Evolutionary conservation across 2,329 filamentous ascomycete species (phyloP), one percentile per base, ranked within the genome.

Genomic region (Leptosphaerulina australis): DNA sequence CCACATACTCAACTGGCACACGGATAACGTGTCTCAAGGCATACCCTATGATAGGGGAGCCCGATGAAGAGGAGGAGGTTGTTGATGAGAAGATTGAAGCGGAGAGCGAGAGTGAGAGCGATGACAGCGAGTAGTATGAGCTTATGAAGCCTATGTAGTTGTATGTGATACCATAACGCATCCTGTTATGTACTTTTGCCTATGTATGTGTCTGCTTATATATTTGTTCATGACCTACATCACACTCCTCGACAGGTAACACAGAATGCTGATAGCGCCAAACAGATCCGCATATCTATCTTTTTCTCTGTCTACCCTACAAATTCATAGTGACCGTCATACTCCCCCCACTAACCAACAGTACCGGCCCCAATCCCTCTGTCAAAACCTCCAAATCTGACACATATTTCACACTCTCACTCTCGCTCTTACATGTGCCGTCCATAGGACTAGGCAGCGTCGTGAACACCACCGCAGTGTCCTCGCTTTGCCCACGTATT

Each of bases 11-110:
- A 73, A 96, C 92, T 17, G 86, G 87, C 35, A 92, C 93, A 70
- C 81, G 94, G 48, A 91, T 97, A 60, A 97, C 92, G 28, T 97
- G 94, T 70, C 69, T 97, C 64, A 86, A 85, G 62, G 88, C 88
- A 17, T 97, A 96, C 76, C 78, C 90, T 56, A 95, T 97, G 90
- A 82, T 89, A 71, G 71, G 70, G 2, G 63, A 50, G 17, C 59
- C 68, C 1, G 68, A 68, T 11, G 62, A 64, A 6, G 63, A 49
- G 3, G 65, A 68, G 24, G 60, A 59, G 14, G 60, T 62, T 6
- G 57, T 59, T 1, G 56, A 58, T 5, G 56, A 46, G 29, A 57
- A 58, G 22, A 45, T 43, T 7, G 52, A 57, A n/a, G 44, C 37
- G 5, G 60, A 64, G 31, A 55, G 51, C n/a, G 48, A 59, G 12